A percentile compares a stretch with the other conserved stretches of the same genome.
Evolutionary conservation across 306 rosid genomes (phyloP).

Genomic region (Quillaja saponaria): DNA sequence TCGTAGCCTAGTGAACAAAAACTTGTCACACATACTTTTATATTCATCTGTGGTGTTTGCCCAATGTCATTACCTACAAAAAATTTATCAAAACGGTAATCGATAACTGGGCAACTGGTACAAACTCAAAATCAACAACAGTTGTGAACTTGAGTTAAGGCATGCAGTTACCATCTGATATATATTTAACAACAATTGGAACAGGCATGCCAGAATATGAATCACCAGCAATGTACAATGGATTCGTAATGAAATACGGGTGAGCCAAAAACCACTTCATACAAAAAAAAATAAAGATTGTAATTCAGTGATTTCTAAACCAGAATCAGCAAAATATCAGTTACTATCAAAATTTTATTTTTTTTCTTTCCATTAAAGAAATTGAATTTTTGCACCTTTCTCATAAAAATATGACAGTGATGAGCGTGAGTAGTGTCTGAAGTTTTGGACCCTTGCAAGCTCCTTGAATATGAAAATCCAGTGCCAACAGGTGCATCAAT

Average conservation of each 20-base stretch:
- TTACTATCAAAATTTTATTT: no score
- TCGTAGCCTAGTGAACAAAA: no score
- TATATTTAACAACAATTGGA: conserved; percentile 30
- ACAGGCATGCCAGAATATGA: conserved; percentile 34
- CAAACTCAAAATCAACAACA: neutral
- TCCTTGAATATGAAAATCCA: conserved; percentile 38
- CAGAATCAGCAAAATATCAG: no score
- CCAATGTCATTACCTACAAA: conserved; percentile 33
- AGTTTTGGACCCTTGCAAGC: neutral
- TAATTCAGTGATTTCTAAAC: neutral
- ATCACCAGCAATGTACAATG: conserved; percentile 37
- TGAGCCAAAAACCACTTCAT: conserved; percentile 38
- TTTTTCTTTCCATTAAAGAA: no score
- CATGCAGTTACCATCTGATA: conserved; percentile 29
- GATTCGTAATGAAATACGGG: conserved; percentile 30
- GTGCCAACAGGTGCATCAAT: conserved; percentile 36
- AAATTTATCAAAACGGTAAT: neutral
- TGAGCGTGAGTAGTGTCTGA: neutral
- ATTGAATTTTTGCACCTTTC: conserved; percentile 16
- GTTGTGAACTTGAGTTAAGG: neutral
- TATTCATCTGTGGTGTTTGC: conserved; percentile 20
- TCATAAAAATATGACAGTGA: conserved; percentile 19
- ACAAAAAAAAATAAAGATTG: neutral
- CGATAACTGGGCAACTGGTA: no score
- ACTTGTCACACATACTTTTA: conserved; percentile 21